Conservation (phyloP, 768 basidiomycete genomes). For the Suillus subaureus region DNA sequence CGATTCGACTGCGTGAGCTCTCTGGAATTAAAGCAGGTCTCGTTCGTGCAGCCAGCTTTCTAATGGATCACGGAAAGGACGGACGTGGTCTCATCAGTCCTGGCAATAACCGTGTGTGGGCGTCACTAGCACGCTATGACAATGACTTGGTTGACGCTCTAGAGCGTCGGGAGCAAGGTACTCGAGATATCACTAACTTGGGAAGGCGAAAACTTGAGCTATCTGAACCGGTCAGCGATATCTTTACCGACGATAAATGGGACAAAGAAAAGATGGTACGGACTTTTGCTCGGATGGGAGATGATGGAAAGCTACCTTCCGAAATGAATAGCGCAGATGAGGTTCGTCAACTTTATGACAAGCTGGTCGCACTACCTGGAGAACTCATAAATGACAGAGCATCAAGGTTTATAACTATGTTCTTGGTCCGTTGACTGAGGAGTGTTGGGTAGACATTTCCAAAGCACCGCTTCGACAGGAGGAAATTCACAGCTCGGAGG, state of each 20-base stretch:
- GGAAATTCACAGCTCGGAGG: not conserved
- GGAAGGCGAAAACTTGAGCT: conserved; percentile 31
- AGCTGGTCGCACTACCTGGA: not conserved
- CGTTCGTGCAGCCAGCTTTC: conserved; percentile 56
- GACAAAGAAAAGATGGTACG: conserved; percentile 80
- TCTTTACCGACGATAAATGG: conserved; percentile 62
- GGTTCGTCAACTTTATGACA: conserved; percentile 26
- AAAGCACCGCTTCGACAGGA: conserved; percentile 30
- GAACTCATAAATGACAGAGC: conserved; percentile 32
- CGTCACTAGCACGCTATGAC: conserved; percentile 79
- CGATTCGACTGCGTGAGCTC: conserved; percentile 60
- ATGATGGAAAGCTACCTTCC: conserved; percentile 32
- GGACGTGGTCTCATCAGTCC: conserved; percentile 31
- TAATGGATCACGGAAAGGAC: conserved; percentile 50
- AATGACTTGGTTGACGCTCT: conserved; percentile 67
- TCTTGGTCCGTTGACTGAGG: conserved; percentile 48
- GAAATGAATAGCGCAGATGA: conserved; percentile 37
- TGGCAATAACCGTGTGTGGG: conserved; percentile 57
- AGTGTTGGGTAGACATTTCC: conserved; percentile 44
- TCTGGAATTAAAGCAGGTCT: conserved; percentile 52
- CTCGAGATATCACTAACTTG: conserved; percentile 43
- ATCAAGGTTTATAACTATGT: conserved; percentile 46
- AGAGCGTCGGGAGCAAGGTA: conserved; percentile 61
- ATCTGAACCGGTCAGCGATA: conserved; percentile 36
- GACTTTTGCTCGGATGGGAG: conserved; percentile 68